These are phyloP conservation scores for Jamesozyma spencerorum DNA, from an alignment of 805 yeast genomes.

Conservation along the genomic window DNA sequence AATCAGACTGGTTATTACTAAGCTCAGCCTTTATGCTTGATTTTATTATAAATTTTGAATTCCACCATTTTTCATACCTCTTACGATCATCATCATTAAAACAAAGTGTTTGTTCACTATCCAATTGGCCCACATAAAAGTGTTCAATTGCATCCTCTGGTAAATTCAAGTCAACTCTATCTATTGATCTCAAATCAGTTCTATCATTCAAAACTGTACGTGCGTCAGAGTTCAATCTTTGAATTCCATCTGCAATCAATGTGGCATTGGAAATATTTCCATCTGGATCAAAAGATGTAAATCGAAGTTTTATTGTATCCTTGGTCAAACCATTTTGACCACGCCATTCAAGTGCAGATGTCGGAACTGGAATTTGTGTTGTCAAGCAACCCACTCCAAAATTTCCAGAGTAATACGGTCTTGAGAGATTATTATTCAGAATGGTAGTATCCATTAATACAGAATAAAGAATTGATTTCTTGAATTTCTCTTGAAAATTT, in stretches of 20 bases:
- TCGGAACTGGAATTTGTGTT: constrained; percentile 24
- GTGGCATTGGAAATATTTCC: constrained; percentile 4
- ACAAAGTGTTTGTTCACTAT: background rate
- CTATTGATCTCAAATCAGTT: background rate
- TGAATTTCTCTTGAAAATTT: constrained; percentile 14
- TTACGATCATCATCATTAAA: constrained; percentile 6
- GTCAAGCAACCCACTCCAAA: constrained; percentile 22
- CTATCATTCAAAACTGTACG: background rate
- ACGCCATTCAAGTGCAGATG: constrained; percentile 10
- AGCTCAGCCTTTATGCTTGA: background rate
- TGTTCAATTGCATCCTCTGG: constrained; percentile 2
- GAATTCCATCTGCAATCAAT: constrained; percentile 1
- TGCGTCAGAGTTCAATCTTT: background rate
- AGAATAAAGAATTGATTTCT: constrained; percentile 13
- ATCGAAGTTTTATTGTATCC: constrained; percentile 9
- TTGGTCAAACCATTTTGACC: constrained; percentile 5
- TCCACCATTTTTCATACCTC: constrained; percentile 9
- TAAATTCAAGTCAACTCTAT: constrained; percentile 1
- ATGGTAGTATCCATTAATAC: constrained; percentile 15
- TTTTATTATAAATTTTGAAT: constrained; percentile 2
- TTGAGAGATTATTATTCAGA: constrained; percentile 11
- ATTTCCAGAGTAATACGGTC: constrained; percentile 11
- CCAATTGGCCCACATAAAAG: background rate
- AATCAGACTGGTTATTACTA: background rate
- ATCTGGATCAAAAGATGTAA: constrained; percentile 16